Evolutionary conservation across 768 basidiomycete genomes (phyloP), one percentile per base, ranked within the genome.

Genomic region (Boletus pseudopeckii): DNA sequence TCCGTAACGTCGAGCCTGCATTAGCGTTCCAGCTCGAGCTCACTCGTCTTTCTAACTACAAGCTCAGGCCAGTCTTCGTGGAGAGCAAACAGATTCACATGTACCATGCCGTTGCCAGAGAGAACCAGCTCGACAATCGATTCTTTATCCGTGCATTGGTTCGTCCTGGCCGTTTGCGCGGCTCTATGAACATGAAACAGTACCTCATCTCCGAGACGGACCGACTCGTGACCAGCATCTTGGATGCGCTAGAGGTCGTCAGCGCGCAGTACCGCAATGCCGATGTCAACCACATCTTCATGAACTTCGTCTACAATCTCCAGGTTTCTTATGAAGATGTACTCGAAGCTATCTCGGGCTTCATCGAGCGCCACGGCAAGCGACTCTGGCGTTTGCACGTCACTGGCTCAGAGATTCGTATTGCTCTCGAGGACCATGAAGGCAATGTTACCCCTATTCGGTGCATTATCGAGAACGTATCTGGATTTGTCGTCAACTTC

Each of bases 131-230:
- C n/a, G 97, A 99, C 71, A 92, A 84, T 60, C 85, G 97, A 50
- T 99, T 99, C 86, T 98, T 99, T 74, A 84, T 99, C 50, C 94
- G 97, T 55, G 97, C 93, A 26, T 80, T 99, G 53, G 85, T 99
- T 45, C 92, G 97, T 50, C 97, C 97, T 40, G 97, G 97, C 51
- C 90, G 96, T 52, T 83, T 98, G 34, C 84, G 88, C 38, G 93
- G 93, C 33, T 82, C 82, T 47, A 93, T 98, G 88, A 92, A 86
- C 71, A 93, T 86, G 48, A 90, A 92, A n/a, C 89, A 98, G 72
- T 99, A 98, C 75, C 88, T 99, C 66, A 90, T 99, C 60, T 97
- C 96, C 1, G 97, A 99, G 76, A 95, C 95, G 13, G 97, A 99
- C 66, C 90, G 97, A 43, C 84, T 98, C 13, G 90, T 98, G 57